A percentile compares a stretch with the other conserved stretches of the same genome.
phyloP scores from a whole-genome alignment of 768 basidiomycete species.

The Vishniacozyma victoriae region DNA sequence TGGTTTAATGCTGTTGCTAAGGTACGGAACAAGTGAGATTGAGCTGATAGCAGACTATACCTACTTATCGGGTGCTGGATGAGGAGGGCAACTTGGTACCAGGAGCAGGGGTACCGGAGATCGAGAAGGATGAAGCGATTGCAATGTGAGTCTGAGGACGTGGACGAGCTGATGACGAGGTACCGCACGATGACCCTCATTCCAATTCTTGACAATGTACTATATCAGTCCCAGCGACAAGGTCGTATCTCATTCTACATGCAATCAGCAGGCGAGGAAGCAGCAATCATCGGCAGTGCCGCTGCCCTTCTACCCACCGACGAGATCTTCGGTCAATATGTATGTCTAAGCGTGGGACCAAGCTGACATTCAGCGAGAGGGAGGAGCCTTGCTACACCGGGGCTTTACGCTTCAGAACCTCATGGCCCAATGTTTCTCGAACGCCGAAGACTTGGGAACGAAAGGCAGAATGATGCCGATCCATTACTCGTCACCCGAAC shows the following conservation, averaged over 20 bases:
- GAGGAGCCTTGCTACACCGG: conserved; percentile 79
- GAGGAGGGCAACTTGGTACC: conserved; percentile 67
- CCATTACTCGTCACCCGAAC: conserved; percentile 77
- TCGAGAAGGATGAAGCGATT: conserved; percentile 35
- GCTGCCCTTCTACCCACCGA: conserved; percentile 76
- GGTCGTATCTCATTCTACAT: conserved; percentile 54
- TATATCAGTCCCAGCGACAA: conserved; percentile 89
- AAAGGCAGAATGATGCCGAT: conserved; percentile 94
- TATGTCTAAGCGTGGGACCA: conserved; percentile 42
- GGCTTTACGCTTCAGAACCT: conserved; percentile 70
- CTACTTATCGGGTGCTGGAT: conserved; percentile 80
- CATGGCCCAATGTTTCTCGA: conserved; percentile 91
- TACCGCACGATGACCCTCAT: conserved; percentile 39
- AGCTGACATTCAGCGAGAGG: conserved; percentile 23
- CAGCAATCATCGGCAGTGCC: conserved; percentile 79
- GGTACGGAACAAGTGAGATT: conserved; percentile 10
- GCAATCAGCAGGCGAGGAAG: conserved; percentile 79
- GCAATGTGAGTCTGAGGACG: conserved; percentile 63
- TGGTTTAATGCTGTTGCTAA: conserved; percentile 44
- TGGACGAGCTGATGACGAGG: conserved; percentile 1
- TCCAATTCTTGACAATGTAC: conserved; percentile 76
- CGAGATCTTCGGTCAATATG: conserved; percentile 93
- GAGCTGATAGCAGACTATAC: conserved; percentile 52
- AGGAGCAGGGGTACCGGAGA: conserved; percentile 67
- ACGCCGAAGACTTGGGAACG: conserved; percentile 66